Conservation (phyloP, 2,329 filamentous ascomycete species). For the Tolypocladium amazonense region DNA sequence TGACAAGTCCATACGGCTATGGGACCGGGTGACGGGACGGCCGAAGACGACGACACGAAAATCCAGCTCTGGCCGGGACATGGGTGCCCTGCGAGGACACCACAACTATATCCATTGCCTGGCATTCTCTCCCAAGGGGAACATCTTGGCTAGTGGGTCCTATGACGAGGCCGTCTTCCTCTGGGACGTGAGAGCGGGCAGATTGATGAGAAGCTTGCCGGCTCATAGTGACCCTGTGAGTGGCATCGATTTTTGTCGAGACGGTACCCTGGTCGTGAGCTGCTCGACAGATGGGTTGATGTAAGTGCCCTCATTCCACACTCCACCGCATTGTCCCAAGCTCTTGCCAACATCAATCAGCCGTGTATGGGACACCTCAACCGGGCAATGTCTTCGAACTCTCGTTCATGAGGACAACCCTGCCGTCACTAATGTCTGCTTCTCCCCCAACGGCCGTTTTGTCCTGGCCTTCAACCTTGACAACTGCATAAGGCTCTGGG, state of each 20-base stretch:
- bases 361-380: conserved; percentile 91
- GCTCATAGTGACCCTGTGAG: conserved; percentile 93
- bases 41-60: conserved; percentile 37
- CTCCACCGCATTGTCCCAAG: neutral
- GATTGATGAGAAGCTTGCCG: conserved; percentile 80
- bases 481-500: conserved; percentile 83
- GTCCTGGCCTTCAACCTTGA: conserved; percentile 89
- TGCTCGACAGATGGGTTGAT: conserved; percentile 88
- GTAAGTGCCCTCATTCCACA: conserved; percentile 29
- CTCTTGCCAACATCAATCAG: conserved; percentile 24
- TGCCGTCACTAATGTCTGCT: conserved; percentile 78
- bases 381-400: conserved; percentile 88
- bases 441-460: conserved; percentile 88
- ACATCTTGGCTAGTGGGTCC: conserved; percentile 88
- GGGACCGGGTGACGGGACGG: conserved; percentile 61
- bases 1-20: conserved; percentile 90
- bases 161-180: conserved; percentile 96
- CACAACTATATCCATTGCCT: conserved; percentile 94
- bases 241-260: conserved; percentile 84
- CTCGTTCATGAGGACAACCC: conserved; percentile 95
- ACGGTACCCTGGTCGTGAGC: conserved; percentile 85
- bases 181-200: conserved; percentile 86
- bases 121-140: conserved; percentile 95
- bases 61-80: conserved; percentile 25
- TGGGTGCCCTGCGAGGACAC: conserved; percentile 64